These are phyloP conservation scores for Metschnikowia shivogae DNA, from an alignment of 805 yeast genomes.

Conservation along the genomic window DNA sequence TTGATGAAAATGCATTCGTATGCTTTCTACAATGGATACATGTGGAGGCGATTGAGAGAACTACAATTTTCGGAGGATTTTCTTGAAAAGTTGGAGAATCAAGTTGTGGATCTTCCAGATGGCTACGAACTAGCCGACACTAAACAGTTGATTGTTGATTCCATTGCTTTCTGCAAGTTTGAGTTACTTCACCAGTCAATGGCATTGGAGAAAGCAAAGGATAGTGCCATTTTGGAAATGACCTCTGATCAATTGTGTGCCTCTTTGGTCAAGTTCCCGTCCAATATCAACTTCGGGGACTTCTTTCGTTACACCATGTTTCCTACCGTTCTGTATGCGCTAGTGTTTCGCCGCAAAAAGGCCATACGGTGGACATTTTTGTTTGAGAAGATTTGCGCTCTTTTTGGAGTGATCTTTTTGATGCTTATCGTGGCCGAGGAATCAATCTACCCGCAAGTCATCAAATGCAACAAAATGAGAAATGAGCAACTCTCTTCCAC, in stretches of 20 bases:
- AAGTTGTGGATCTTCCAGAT: slow-evolving; percentile 29
- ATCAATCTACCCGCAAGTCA: slow-evolving; percentile 67
- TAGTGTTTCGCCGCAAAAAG: slow-evolving; percentile 74
- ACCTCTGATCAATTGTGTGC: slow-evolving; percentile 9
- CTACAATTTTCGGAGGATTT: slow-evolving; percentile 45
- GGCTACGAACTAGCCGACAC: slow-evolving; percentile 25
- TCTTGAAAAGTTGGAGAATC: slow-evolving; percentile 18
- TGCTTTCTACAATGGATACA: slow-evolving; percentile 86
- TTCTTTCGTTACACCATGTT: slow-evolving; percentile 79
- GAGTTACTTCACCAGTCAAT: slow-evolving; percentile 62
- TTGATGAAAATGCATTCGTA: slow-evolving; percentile 96
- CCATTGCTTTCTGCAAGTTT: slow-evolving; percentile 64
- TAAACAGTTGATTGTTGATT: slow-evolving; percentile 26
- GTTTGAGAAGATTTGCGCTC: slow-evolving; percentile 65
- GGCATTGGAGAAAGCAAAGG: slow-evolving; percentile 15
- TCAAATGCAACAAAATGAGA: slow-evolving; percentile 53
- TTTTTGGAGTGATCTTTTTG: slow-evolving; percentile 78
- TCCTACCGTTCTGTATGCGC: slow-evolving; percentile 84
- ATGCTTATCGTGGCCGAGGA: slow-evolving; percentile 81
- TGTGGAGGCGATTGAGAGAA: slow-evolving; percentile 63
- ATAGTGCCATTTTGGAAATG: slow-evolving; percentile 12
- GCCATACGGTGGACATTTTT: slow-evolving; percentile 68
- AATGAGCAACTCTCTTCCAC: slow-evolving; percentile 9
- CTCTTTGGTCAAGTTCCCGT: slow-evolving; percentile 54
- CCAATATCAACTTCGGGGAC: slow-evolving; percentile 59